Conservation (phyloP, 106 monocot species). For the Dioscorea zingiberensis region DNA sequence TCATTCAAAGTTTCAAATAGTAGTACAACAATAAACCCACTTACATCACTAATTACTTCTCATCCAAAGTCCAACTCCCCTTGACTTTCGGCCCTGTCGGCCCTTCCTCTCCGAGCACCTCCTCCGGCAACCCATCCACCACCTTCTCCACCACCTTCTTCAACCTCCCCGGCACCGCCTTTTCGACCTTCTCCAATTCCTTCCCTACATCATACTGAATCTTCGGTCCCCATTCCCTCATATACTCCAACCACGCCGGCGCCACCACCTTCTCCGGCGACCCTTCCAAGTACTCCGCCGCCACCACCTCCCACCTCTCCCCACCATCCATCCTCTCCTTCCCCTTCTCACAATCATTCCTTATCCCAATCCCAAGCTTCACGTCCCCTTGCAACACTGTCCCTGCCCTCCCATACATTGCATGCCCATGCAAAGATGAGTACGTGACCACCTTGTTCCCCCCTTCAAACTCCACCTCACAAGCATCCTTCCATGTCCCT, state of each 20-base stretch:
- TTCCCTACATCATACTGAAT: slow-evolving; percentile 34
- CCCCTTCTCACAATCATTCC: slow-evolving; percentile 58
- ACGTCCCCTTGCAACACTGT: slow-evolving; percentile 51
- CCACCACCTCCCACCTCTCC: slow-evolving; percentile 25
- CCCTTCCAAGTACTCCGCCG: slow-evolving; percentile 42
- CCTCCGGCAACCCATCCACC: slow-evolving; percentile 41
- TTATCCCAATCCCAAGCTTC: slow-evolving; percentile 40
- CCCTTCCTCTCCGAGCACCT: slow-evolving; percentile 62
- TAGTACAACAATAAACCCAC: too few species aligned
- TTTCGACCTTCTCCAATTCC: slow-evolving; percentile 42
- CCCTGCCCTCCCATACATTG: slow-evolving; percentile 50
- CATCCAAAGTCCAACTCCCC: slow-evolving; percentile 53
- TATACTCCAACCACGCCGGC: slow-evolving; percentile 71
- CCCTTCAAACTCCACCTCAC: slow-evolving; percentile 29
- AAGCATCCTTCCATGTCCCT: slow-evolving; percentile 63
- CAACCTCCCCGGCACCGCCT: slow-evolving; percentile 42
- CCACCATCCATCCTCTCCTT: slow-evolving; percentile 40
- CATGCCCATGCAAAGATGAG: slow-evolving; percentile 65
- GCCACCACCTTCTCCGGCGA: slow-evolving; percentile 11
- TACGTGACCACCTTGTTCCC: slow-evolving; percentile 52
- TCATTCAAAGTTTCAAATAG: too few species aligned
- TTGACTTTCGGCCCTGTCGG: slow-evolving; percentile 80
- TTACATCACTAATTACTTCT: slow-evolving; percentile 15
- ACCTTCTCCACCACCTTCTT: slow-evolving; percentile 33
- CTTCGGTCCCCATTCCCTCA: slow-evolving; percentile 78